These are phyloP conservation scores for Athelia psychrophila DNA, from an alignment of 1,284 basidiomycete species.

Conservation along the genomic window DNA sequence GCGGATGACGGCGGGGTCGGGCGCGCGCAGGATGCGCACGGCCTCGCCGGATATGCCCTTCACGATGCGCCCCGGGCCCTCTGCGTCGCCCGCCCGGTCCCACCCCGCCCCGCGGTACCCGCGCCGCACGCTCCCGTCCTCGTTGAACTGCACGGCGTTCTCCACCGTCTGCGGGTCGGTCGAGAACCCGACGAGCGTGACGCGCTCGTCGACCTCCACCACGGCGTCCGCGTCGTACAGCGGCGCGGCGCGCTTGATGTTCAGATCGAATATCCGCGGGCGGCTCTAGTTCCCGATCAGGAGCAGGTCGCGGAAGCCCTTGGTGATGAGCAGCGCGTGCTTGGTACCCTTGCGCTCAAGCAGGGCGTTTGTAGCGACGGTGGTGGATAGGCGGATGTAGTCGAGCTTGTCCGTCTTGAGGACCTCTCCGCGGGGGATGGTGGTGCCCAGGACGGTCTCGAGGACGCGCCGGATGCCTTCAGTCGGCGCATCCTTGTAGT, in stretches of 20 bases:
- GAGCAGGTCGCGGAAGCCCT: conserved; percentile 89
- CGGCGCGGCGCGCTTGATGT: conserved; percentile 77
- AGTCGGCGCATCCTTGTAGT: conserved; percentile 93
- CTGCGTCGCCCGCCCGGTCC: conserved; percentile 63
- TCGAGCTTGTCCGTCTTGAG: conserved; percentile 87
- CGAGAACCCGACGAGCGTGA: conserved; percentile 91
- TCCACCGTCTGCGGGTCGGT: conserved; percentile 81
- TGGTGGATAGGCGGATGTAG: conserved; percentile 91
- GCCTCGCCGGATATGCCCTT: conserved; percentile 89
- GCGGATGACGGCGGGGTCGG: conserved; percentile 53
- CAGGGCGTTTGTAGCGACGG: conserved; percentile 95
- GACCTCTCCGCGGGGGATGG: conserved; percentile 62
- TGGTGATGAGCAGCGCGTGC: conserved; percentile 90
- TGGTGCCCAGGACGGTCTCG: conserved; percentile 70
- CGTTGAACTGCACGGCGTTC: conserved; percentile 74
- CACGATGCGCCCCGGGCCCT: conserved; percentile 79
- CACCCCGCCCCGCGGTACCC: conserved; percentile 76
- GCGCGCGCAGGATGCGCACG: conserved; percentile 79
- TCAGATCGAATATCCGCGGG: conserved; percentile 86
- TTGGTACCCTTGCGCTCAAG: conserved; percentile 92
- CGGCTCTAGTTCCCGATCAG: conserved; percentile 93
- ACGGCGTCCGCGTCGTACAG: conserved; percentile 77
- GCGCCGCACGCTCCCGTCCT: conserved; percentile 60
- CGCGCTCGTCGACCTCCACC: conserved; percentile 91
- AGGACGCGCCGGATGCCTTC: conserved; percentile 93